A percentile compares a stretch with the other conserved stretches of the same genome.
Evolutionary conservation across 306 rosid species (phyloP).

Genomic region (Acmispon strigosus): DNA sequence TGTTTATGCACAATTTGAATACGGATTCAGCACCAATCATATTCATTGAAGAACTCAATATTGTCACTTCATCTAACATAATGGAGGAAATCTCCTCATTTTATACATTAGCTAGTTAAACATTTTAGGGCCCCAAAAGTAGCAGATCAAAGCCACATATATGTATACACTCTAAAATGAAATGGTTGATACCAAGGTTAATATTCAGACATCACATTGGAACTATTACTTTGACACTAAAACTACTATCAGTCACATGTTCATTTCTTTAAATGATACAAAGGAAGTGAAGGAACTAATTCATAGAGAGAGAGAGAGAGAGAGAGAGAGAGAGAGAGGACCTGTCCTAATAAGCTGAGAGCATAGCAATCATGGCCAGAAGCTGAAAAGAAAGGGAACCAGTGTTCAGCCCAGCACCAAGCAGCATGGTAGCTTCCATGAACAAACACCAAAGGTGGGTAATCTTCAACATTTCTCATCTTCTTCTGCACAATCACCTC

Average conservation of each 20-base stretch:
- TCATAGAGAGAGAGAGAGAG: background rate
- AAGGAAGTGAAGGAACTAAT: background rate
- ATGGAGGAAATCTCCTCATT: no score
- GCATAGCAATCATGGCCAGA: slow-evolving; percentile 76
- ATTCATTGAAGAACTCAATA: background rate
- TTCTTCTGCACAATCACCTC: slow-evolving; percentile 57
- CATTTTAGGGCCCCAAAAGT: background rate
- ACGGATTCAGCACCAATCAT: background rate
- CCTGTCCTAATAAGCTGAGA: slow-evolving; percentile 80
- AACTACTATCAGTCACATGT: background rate
- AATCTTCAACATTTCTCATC: slow-evolving; percentile 8
- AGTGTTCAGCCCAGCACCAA: slow-evolving; percentile 93
- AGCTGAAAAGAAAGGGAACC: slow-evolving; percentile 80
- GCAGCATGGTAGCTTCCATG: slow-evolving; percentile 98
- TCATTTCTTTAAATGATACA: no score
- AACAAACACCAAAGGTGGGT: slow-evolving; percentile 66
- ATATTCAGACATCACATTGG: background rate
- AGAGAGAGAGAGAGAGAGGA: slow-evolving; percentile 23
- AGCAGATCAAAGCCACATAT: background rate
- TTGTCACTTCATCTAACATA: background rate
- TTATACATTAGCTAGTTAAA: background rate
- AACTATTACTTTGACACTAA: background rate
- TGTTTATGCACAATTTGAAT: background rate
- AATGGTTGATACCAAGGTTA: background rate
- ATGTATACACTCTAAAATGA: background rate